Base-by-base conservation (phyloP, 2,329 filamentous ascomycete genomes). In the Calonectria pteridis region DNA sequence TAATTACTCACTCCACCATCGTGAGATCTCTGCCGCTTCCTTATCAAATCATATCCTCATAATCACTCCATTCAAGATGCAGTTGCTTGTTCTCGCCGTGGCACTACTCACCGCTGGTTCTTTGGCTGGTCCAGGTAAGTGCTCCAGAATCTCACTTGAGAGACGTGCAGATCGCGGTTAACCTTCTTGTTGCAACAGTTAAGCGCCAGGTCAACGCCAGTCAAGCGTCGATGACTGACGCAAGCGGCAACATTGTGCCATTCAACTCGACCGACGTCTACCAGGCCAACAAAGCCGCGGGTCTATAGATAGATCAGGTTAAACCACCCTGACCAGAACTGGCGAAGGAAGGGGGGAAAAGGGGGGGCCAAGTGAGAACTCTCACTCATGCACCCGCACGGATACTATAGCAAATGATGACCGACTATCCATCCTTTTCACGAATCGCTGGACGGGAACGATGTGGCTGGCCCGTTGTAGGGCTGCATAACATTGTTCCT, bases 21-120 rank as follows among this genome's bases (percentile, higher is more conserved):
- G 26, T 53, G 50, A 28, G 50, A 53, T 53, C 26, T 20, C 26
- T 18, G 20, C 51, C 18, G 23, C 14, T 28, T 62, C 26, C 35
- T 62, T 11, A 10, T 46, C 43, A 3, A 46, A 46, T 23, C 4
- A 46, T 46, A 46, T 13, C 43, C n/a, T 23, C n/a, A 23, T 37
- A 28, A 62, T 37, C 28, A n/a, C 80, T 46, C 20, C 51, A 78
- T 81, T 84, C 86, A 90, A 85, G 73, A 91, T 91, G 89, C 87
- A 90, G 86, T 88, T 87, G 86, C 85, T 87, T 73, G 74, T 87
- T 75, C 75, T 88, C 78, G 84, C 86, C 79, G 71, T 90, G 75
- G 82, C 89, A 77, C 83, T 88, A 75, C 82, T 91, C 75, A 84
- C 85, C 82, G 83, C 87, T 70, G 83, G 86, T 79, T 87, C 85